Base-by-base conservation (phyloP, 2,329 filamentous ascomycete species). In the Pseudogymnoascus sp. region DNA sequence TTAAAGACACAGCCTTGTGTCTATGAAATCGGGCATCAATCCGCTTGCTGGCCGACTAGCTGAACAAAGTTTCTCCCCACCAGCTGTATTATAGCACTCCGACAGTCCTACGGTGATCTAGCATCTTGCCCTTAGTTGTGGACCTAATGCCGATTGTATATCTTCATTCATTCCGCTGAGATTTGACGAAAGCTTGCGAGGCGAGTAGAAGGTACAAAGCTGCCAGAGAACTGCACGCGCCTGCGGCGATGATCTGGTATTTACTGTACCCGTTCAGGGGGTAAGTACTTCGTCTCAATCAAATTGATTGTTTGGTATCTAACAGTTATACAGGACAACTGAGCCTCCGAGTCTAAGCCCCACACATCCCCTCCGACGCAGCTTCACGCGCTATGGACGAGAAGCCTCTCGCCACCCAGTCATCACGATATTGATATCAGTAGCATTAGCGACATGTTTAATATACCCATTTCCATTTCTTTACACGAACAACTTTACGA, bases 401-500 rank as follows among this genome's bases (percentile, higher is more conserved):
- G 82, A 84, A 64, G 85, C 87, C 40, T 87, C 89, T 33, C 84
- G 84, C 61, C 87, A 92, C 79, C 89, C 90, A 71, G 81, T 90
- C 61, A 79, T 84, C 36, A 87, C 86, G n/a, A 82, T 93, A 64
- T 77, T 92, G 66, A 77, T 90, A 61, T 90, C 88, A n/a, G 85
- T 89, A 61, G 82, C 84, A 45, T 80, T 90, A 63, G 87, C 87
- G 62, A 82, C 87, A 52, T 76, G 87, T 60, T 81, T 92, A 61
- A 83, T 87, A 64, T 92, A 90, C 69, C 88, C 88, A 6, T 86
- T 90, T 60, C 82, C 89, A 18, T 91, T 90, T 70, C 82, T 92
- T 59, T 88, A 88, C 73, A 86, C 85, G 1, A 86, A 83, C 70
- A 86, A 89, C 72, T 87, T 88, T 66, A 84, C 84, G 68, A 87